Conservation (phyloP, 805 yeast genomes). For the Yarrowia sp. region DNA sequence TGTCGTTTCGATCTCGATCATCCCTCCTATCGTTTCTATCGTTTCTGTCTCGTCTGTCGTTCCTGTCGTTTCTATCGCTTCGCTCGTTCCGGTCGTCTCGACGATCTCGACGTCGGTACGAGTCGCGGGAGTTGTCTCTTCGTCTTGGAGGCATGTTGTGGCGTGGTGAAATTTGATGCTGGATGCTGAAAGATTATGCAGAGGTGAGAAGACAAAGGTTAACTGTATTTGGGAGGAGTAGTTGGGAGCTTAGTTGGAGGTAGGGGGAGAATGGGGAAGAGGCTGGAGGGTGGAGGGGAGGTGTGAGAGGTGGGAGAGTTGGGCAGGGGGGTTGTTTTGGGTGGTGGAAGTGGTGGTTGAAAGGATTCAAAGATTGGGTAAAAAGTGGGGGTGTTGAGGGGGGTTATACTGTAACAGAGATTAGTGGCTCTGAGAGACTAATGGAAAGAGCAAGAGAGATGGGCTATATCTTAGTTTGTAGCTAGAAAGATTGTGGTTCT, state of each 20-base stretch:
- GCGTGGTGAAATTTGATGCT: neutral
- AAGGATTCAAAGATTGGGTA: no score
- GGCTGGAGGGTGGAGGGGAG: neutral
- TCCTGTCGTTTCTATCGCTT: neutral
- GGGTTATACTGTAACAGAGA: no score
- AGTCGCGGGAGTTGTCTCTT: conserved; percentile 4
- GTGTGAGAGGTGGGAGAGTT: no score
- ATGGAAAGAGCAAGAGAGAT: no score
- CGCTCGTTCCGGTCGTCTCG: neutral
- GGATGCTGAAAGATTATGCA: conserved; percentile 2
- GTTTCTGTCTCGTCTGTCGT: neutral
- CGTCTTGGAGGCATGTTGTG: conserved; percentile 8
- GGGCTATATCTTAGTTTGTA: no score
- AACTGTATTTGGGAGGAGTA: neutral
- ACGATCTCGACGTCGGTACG: neutral
- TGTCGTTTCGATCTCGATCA: neutral
- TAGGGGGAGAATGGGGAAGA: neutral
- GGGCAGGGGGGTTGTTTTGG: no score
- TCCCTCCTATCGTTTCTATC: neutral
- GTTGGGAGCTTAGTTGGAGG: neutral
- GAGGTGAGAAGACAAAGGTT: neutral
- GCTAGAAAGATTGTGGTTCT: no score
- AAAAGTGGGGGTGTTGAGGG: no score
- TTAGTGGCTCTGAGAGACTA: no score
- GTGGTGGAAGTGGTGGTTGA: no score